Conservation (phyloP, 2,329 filamentous ascomycete species). For the Lachnellula arida region DNA sequence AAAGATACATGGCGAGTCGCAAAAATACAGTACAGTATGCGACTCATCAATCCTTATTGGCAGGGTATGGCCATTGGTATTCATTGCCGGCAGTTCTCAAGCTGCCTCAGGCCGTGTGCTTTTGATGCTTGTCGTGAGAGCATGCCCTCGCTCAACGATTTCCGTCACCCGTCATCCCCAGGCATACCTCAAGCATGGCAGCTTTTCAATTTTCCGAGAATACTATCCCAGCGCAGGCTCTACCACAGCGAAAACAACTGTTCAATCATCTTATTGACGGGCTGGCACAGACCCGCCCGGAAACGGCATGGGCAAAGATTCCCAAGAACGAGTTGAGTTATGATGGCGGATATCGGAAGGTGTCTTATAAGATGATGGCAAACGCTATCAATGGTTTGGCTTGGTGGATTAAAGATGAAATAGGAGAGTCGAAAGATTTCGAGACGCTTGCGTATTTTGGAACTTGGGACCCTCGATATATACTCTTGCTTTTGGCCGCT, state of each 20-base stretch:
- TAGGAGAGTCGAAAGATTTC: constrained; percentile 19
- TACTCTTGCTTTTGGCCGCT: neutral
- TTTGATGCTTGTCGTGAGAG: neutral
- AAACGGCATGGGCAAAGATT: constrained; percentile 1
- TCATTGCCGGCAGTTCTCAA: too few relatives aligned
- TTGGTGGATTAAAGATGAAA: constrained; percentile 9
- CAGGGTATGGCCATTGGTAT: too few relatives aligned
- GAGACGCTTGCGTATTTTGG: constrained; percentile 43
- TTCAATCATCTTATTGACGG: constrained; percentile 1
- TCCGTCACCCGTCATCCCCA: neutral
- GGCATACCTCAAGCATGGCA: neutral
- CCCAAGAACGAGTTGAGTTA: neutral
- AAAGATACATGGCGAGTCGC: too few relatives aligned
- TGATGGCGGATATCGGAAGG: constrained; percentile 4
- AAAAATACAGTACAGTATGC: too few relatives aligned
- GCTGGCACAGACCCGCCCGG: neutral
- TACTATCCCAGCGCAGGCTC: neutral
- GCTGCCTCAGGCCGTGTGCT: too few relatives aligned
- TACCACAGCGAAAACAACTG: constrained; percentile 1
- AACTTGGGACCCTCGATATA: neutral
- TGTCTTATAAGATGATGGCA: constrained; percentile 11
- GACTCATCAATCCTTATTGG: too few relatives aligned
- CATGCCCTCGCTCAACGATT: neutral
- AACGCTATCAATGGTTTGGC: constrained; percentile 18
- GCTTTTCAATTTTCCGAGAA: neutral